phyloP scores from a whole-genome alignment of 257 asterid genomes.

The Handroanthus guayacan region DNA sequence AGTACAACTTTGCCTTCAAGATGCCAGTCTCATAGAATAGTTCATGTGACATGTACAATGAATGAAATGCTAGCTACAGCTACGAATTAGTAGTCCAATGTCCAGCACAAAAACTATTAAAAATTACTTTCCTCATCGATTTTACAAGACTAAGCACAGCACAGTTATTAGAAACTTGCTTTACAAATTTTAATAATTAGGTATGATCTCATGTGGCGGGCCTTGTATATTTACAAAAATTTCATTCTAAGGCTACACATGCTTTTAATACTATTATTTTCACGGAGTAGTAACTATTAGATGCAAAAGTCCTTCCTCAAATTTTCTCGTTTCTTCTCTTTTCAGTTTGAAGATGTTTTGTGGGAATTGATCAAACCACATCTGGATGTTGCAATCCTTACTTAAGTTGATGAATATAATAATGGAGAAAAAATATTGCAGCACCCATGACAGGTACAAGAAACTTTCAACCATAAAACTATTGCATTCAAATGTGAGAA shows the following conservation, averaged over 20 bases:
- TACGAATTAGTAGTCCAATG: neutral
- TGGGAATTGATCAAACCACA: conserved; percentile 14
- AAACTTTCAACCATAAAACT: neutral
- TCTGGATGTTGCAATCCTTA: neutral
- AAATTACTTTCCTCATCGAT: neutral
- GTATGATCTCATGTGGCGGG: neutral
- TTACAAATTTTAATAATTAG: neutral
- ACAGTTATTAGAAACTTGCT: neutral
- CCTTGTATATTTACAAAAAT: neutral
- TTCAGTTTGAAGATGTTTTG: neutral
- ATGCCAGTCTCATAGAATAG: neutral
- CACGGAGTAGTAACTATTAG: neutral
- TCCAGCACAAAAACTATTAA: neutral
- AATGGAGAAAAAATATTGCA: neutral
- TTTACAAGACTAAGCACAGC: neutral
- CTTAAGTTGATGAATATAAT: neutral
- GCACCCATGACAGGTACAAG: neutral
- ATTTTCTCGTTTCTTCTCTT: neutral
- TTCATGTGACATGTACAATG: neutral
- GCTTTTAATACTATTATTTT: conserved; percentile 5
- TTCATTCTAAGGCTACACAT: neutral
- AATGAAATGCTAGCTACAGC: neutral
- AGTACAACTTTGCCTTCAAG: neutral
- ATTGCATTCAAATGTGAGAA: neutral
- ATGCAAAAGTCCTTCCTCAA: neutral